Evolutionary conservation across 2,329 filamentous ascomycete species (phyloP).

Genomic region (Aspergillus piperis): DNA sequence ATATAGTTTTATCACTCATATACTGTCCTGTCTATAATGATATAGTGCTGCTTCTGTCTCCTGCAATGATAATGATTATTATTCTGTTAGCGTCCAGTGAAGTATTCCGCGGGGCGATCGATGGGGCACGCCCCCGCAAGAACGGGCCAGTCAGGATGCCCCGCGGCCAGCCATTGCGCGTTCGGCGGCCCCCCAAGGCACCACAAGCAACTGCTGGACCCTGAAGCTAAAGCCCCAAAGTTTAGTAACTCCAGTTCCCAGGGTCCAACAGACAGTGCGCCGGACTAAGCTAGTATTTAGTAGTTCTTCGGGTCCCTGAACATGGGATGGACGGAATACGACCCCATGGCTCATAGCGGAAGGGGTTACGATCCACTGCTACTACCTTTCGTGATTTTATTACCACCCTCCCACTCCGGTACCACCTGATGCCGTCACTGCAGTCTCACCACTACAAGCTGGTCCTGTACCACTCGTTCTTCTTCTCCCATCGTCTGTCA

Average conservation of each 20-base stretch:
- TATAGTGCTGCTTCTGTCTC: background rate
- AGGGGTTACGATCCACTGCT: constrained; percentile 3
- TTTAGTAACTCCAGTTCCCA: background rate
- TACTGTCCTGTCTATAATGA: background rate
- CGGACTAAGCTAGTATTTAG: background rate
- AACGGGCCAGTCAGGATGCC: background rate
- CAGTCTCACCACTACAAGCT: background rate
- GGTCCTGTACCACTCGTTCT: background rate
- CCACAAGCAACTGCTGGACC: background rate
- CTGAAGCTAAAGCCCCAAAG: background rate
- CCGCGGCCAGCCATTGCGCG: background rate
- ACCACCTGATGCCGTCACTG: constrained; percentile 7
- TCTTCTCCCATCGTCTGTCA: background rate
- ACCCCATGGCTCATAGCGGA: background rate
- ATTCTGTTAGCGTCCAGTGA: too few species aligned
- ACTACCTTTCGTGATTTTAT: background rate
- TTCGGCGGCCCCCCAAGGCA: background rate
- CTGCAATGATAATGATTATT: background rate
- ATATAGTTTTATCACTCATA: too few species aligned
- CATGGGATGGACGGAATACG: background rate
- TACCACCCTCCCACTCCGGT: background rate
- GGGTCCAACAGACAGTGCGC: background rate
- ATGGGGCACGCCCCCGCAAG: background rate
- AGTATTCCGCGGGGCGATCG: background rate
- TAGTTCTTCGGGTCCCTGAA: background rate